Percentiles rank a stretch among this genome's conserved stretches.
phyloP scores from a whole-genome alignment of 2,329 filamentous ascomycete species.

The Penicillium rolfsii region DNA sequence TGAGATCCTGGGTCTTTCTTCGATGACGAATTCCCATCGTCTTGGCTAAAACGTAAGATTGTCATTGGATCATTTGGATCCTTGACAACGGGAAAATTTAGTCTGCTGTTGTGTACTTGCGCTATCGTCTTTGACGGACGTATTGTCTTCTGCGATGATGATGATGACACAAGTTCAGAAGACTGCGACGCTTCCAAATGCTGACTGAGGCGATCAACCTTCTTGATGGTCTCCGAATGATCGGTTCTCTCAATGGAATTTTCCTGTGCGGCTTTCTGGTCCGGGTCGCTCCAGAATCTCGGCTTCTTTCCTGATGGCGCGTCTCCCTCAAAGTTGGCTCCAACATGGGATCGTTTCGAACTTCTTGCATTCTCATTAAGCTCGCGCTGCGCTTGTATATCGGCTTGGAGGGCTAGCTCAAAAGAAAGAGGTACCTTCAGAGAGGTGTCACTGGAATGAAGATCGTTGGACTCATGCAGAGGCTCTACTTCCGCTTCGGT shows the following conservation, averaged over 20 bases:
- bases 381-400: not conserved
- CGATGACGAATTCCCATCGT: slow-evolving; percentile 54
- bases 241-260: not conserved
- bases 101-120: slow-evolving; percentile 46
- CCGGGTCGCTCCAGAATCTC: slow-evolving; percentile 19
- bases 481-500: not conserved
- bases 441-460: not conserved
- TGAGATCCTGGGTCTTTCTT: slow-evolving; percentile 43
- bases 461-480: not conserved
- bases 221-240: slow-evolving; percentile 6
- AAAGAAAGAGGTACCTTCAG: not conserved
- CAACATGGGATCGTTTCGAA: slow-evolving; percentile 10
- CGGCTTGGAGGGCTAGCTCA: not conserved
- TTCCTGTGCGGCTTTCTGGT: not conserved
- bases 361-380: not conserved
- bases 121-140: slow-evolving; percentile 29
- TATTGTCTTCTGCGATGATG: slow-evolving; percentile 33
- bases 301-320: slow-evolving; percentile 14
- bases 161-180: slow-evolving; percentile 25
- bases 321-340: not conserved
- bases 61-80: slow-evolving; percentile 69
- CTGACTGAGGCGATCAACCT: not conserved
- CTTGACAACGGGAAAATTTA: slow-evolving; percentile 77
- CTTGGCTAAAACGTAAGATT: slow-evolving; percentile 67
- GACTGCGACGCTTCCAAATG: slow-evolving; percentile 11